Conservation (phyloP, 768 basidiomycete genomes). For the Nidularia sp. region DNA sequence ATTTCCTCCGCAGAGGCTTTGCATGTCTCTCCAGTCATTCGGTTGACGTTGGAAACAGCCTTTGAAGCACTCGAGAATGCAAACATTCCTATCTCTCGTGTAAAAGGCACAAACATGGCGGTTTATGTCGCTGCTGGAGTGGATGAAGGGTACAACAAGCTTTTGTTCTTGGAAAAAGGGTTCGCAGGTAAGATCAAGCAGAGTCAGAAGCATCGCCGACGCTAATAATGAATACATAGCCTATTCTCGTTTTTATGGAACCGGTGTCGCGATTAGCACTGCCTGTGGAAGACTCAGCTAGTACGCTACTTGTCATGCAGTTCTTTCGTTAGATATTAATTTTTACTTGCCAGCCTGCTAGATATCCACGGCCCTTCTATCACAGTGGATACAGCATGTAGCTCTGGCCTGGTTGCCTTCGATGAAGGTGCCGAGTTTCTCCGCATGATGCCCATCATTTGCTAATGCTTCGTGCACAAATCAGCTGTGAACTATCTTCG, state of each 20-base stretch:
- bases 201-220: background rate
- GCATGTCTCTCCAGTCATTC: slow-evolving; percentile 20
- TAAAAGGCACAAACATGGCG: slow-evolving; percentile 26
- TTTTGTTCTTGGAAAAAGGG: slow-evolving; percentile 24
- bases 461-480: background rate
- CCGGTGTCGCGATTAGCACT: slow-evolving; percentile 26
- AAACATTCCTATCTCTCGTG: slow-evolving; percentile 24
- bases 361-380: slow-evolving; percentile 30
- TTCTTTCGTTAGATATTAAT: background rate
- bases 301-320: slow-evolving; percentile 11
- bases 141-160: slow-evolving; percentile 24
- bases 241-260: slow-evolving; percentile 27
- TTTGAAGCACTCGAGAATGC: slow-evolving; percentile 32
- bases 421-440: slow-evolving; percentile 19
- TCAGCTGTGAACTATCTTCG: slow-evolving; percentile 26
- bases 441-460: background rate
- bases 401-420: slow-evolving; percentile 26
- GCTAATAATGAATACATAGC: slow-evolving; percentile 9
- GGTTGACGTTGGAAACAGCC: slow-evolving; percentile 27
- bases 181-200: slow-evolving; percentile 18
- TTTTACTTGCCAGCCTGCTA: slow-evolving; percentile 15
- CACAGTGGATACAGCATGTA: slow-evolving; percentile 29
- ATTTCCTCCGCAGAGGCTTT: slow-evolving; percentile 29
- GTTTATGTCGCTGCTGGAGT: slow-evolving; percentile 26
- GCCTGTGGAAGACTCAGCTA: slow-evolving; percentile 31